A percentile compares a stretch with the other conserved stretches of the same genome.
These are phyloP conservation scores for Dendrothele bispora DNA, from an alignment of 768 basidiomycete species.

Conservation along the genomic window DNA sequence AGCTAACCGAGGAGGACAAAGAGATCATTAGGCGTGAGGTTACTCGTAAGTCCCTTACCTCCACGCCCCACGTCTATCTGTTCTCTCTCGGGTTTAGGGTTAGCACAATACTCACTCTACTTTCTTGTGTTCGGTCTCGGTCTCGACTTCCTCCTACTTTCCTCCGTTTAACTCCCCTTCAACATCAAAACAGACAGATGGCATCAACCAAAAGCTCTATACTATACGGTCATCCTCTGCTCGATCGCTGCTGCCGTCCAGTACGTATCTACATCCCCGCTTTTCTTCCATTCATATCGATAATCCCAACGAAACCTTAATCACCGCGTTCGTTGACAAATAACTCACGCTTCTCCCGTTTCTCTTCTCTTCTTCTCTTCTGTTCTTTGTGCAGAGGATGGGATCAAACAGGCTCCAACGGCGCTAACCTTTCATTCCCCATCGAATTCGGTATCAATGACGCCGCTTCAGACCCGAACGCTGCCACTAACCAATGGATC, in stretches of 20 bases:
- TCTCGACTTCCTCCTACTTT: slow-evolving; percentile 12
- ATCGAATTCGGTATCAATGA: slow-evolving; percentile 43
- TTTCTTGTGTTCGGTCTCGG: too few relatives aligned
- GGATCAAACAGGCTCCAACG: slow-evolving; percentile 68
- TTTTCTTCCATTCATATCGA: too few relatives aligned
- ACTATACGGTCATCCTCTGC: slow-evolving; percentile 47
- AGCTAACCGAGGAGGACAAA: slow-evolving; percentile 25
- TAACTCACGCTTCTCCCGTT: not conserved
- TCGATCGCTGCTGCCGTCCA: slow-evolving; percentile 60
- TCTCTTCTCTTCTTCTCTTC: not conserved
- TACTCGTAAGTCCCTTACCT: slow-evolving; percentile 16
- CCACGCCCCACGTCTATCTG: not conserved
- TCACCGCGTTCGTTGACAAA: not conserved
- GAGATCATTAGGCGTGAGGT: slow-evolving; percentile 19
- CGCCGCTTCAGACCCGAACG: slow-evolving; percentile 27
- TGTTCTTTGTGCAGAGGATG: slow-evolving; percentile 33
- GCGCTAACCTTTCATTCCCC: slow-evolving; percentile 63
- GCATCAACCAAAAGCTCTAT: slow-evolving; percentile 15
- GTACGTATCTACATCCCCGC: slow-evolving; percentile 10
- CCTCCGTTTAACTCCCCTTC: slow-evolving; percentile 5
- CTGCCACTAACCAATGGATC: slow-evolving; percentile 61
- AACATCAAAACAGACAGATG: slow-evolving; percentile 19
- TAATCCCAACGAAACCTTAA: too few relatives aligned
- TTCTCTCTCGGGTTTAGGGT: slow-evolving; percentile 10
- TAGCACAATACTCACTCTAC: too few relatives aligned